Percentiles rank a stretch among this genome's conserved stretches.
Evolutionary conservation across 306 rosid genomes (phyloP).

Genomic region (Rubus idaeus): DNA sequence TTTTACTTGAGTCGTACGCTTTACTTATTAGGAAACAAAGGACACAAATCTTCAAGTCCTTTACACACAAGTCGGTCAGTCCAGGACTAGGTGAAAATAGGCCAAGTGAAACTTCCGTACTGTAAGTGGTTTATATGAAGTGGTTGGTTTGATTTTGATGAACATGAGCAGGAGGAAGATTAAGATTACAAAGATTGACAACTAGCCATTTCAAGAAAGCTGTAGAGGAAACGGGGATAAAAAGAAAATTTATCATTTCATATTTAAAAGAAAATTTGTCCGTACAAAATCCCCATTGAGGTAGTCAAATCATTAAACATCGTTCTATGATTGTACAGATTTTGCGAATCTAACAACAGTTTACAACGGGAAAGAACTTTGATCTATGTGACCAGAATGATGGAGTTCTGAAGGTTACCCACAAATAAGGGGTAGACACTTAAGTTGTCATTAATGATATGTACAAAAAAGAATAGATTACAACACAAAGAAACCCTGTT

Average conservation of each 20-base stretch:
- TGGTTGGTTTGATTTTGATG: neutral
- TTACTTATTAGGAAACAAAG: neutral
- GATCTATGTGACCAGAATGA: neutral
- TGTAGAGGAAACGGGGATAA: neutral
- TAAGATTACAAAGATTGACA: neutral
- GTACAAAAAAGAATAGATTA: slow-evolving; percentile 11
- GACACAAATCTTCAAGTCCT: neutral
- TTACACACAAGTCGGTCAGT: neutral
- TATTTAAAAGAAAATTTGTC: no score
- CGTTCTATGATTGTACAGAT: neutral
- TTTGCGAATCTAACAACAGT: neutral
- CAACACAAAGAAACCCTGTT: neutral
- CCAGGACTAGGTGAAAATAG: neutral
- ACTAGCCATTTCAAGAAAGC: neutral
- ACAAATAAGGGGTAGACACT: neutral
- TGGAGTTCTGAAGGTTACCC: neutral
- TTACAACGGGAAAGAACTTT: neutral
- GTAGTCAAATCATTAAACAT: neutral
- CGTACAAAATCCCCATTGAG: neutral
- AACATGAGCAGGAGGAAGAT: neutral
- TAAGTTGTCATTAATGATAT: slow-evolving; percentile 4
- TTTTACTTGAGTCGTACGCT: neutral
- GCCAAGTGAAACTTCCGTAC: neutral
- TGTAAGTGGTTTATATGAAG: neutral
- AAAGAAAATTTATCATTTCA: no score